phyloP scores from a whole-genome alignment of 768 basidiomycete genomes.

The Rhizopogon roseolus region DNA sequence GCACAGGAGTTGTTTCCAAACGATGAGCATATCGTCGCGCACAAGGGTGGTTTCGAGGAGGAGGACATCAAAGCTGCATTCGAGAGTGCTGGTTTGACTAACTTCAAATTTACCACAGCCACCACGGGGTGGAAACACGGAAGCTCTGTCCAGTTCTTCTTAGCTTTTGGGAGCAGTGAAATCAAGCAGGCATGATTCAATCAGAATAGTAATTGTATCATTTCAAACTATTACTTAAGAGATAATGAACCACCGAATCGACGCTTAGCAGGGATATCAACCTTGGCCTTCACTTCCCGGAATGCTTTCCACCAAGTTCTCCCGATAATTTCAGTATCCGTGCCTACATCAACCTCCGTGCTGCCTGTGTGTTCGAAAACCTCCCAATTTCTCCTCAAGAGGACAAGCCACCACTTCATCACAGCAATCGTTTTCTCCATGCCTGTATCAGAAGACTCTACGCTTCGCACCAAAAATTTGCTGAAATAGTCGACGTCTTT shows the following conservation, averaged over 20 bases:
- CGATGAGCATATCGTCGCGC: slow-evolving; percentile 45
- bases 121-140: slow-evolving; percentile 27
- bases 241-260: slow-evolving; percentile 72
- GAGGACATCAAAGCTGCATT: slow-evolving; percentile 45
- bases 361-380: slow-evolving; percentile 37
- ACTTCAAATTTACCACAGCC: slow-evolving; percentile 35
- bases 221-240: slow-evolving; percentile 38
- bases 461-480: slow-evolving; percentile 65
- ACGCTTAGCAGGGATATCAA: slow-evolving; percentile 61
- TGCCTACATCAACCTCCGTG: slow-evolving; percentile 27
- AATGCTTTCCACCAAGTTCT: slow-evolving; percentile 83
- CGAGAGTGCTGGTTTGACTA: slow-evolving; percentile 45
- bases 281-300: slow-evolving; percentile 56
- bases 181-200: not conserved
- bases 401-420: slow-evolving; percentile 78
- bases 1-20: slow-evolving; percentile 24
- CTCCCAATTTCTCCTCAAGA: slow-evolving; percentile 63
- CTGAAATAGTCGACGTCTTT: slow-evolving; percentile 75
- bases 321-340: slow-evolving; percentile 42
- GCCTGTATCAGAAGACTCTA: slow-evolving; percentile 63
- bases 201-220: not conserved
- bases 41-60: slow-evolving; percentile 49
- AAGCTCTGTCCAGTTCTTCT: slow-evolving; percentile 41
- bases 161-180: slow-evolving; percentile 48
- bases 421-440: slow-evolving; percentile 67